These are phyloP conservation scores for Hygrocybe coccinea DNA, from an alignment of 768 basidiomycete species.

Conservation along the genomic window DNA sequence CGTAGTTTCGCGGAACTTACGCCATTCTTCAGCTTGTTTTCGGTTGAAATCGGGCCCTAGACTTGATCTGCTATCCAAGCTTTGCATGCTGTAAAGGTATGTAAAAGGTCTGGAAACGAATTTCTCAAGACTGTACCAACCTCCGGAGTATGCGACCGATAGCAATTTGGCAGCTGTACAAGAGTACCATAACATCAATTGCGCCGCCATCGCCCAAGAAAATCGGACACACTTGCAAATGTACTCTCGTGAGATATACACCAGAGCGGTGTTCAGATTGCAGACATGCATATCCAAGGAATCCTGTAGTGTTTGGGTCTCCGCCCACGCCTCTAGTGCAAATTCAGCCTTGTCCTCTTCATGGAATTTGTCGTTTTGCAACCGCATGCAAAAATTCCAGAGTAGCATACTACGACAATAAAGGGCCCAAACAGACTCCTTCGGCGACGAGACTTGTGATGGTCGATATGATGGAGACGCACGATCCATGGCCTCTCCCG, in stretches of 20 bases:
- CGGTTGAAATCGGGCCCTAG: constrained; percentile 57
- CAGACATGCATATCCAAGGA: constrained; percentile 64
- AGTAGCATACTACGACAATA: constrained; percentile 79
- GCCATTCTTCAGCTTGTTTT: constrained; percentile 73
- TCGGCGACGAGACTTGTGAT: constrained; percentile 49
- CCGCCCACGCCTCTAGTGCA: constrained; percentile 59
- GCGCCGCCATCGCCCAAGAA: neutral
- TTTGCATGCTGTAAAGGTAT: constrained; percentile 39
- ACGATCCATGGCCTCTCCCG: constrained; percentile 63
- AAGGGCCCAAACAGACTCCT: constrained; percentile 77
- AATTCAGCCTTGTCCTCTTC: constrained; percentile 55
- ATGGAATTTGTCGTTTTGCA: constrained; percentile 38
- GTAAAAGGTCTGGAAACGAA: constrained; percentile 17
- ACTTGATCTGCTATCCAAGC: constrained; percentile 39
- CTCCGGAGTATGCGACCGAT: constrained; percentile 60
- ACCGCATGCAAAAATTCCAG: constrained; percentile 65
- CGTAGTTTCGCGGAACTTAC: constrained; percentile 40
- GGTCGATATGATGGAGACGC: constrained; percentile 32
- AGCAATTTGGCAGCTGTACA: constrained; percentile 55
- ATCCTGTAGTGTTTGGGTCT: constrained; percentile 63
- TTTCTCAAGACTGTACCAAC: constrained; percentile 37
- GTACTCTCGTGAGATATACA: constrained; percentile 66
- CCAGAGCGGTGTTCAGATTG: constrained; percentile 61
- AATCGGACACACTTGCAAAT: constrained; percentile 59
- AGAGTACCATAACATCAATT: constrained; percentile 10